Evolutionary conservation across 1,284 basidiomycete species (phyloP), one percentile per base, ranked within the genome.

Genomic region (Leccinum solheimii): DNA sequence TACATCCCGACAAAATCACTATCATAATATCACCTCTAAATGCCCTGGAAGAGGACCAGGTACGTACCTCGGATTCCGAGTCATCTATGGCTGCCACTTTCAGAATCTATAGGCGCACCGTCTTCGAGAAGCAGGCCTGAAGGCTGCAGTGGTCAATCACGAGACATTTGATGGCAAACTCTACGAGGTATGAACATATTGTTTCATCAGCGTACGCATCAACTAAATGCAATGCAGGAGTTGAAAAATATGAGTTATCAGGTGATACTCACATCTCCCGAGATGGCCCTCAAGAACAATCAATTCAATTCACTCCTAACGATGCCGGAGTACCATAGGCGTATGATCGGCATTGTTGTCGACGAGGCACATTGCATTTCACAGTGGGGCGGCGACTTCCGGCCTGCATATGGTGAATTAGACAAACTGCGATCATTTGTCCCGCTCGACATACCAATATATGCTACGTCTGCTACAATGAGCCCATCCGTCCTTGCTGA

Each of bases 231-330:
- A 27, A 27, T 23, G 21, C 21, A 49, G 48, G 48, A 49, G 5
- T 23, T 49, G 19, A 23, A 23, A 11, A 5, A 3, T 6, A 40
- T 52, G 21, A 11, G 32, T 8, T 57, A 62, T 34, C 55, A 62
- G 19, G 16, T 54, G n/a, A 63, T 49, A 23, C 21, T 49, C 13
- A 49, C 48, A 21, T 49, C 48, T 21, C 48, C 48, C 2, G 23
- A 49, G 48, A 49, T 49, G 48, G 48, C 48, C 2, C 19, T 49
- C 21, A 23, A 21, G 48, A 70, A 78, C 58, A 49, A 52, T 9
- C 60, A 49, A 19, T 77, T 78, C 60, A 70, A 68, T 1, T 57
- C 61, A 6, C 45, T 69, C 8, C 23, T 26, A 26, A 26, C 23
- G 4, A 26, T 26, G 23, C 23, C 23, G 23, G 23, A 26, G 23